Conservation (phyloP, 1,284 basidiomycete species). For the Pterulicium gracile region DNA sequence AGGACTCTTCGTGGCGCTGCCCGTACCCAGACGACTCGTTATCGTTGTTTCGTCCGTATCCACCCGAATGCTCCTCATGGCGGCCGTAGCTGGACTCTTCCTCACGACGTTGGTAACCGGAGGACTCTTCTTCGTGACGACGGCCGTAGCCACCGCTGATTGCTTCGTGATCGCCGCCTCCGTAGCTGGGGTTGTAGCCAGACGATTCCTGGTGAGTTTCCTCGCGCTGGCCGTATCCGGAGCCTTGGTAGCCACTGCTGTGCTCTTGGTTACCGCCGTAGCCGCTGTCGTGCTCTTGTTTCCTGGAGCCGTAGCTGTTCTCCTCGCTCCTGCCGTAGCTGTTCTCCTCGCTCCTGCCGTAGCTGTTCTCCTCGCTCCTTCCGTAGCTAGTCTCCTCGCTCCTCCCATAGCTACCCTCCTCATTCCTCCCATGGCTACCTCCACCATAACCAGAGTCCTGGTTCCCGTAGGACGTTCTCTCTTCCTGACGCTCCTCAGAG, state of each 20-base stretch:
- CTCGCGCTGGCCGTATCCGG: constrained; percentile 14
- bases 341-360: constrained; percentile 6
- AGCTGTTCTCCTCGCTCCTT: constrained; percentile 6
- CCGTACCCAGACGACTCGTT: not conserved
- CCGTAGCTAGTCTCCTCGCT: not conserved
- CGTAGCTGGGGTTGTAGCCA: constrained; percentile 10
- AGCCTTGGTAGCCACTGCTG: constrained; percentile 6
- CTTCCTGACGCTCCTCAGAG: not conserved
- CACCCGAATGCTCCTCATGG: not conserved
- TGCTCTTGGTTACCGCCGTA: constrained; percentile 8
- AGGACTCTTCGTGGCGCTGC: too few relatives aligned
- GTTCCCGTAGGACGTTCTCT: not conserved
- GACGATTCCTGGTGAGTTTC: constrained; percentile 1
- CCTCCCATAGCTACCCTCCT: constrained; percentile 1
- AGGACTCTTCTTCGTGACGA: too few relatives aligned
- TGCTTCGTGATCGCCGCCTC: too few relatives aligned
- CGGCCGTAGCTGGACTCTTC: constrained; percentile 5
- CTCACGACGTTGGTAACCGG: constrained; percentile 7
- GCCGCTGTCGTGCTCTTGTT: constrained; percentile 11
- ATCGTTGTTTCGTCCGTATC: too few relatives aligned
- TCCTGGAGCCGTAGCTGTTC: constrained; percentile 7
- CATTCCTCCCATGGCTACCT: constrained; percentile 8
- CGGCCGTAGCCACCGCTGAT: too few relatives aligned
- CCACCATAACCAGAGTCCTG: constrained; percentile 4
- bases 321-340: constrained; percentile 5